Evolutionary conservation across 352 stramenopile genomes (phyloP).

Genomic region (Globisporangium cederbergense): DNA sequence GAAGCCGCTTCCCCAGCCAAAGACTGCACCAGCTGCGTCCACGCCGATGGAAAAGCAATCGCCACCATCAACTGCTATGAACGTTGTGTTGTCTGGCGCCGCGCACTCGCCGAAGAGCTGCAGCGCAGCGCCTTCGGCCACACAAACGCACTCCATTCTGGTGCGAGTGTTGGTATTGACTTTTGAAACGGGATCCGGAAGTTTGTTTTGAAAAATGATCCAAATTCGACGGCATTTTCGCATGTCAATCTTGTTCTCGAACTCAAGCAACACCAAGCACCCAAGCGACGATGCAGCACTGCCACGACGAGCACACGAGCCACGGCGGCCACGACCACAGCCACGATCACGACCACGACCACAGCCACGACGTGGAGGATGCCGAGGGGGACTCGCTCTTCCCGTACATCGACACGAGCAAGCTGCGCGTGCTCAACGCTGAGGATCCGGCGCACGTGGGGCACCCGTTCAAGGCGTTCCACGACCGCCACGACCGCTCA

Average conservation of each 20-base stretch:
- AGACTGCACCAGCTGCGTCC: conserved; percentile 23
- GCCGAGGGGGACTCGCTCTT: conserved; percentile 77
- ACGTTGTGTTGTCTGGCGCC: conserved; percentile 10
- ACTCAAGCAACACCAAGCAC: conserved; percentile 2
- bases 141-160: conserved; percentile 18
- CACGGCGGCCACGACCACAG: conserved; percentile 21
- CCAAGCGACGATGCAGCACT: conserved; percentile 43
- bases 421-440: conserved; percentile 78
- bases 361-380: conserved; percentile 68
- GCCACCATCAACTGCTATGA: conserved; percentile 35
- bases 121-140: background rate
- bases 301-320: conserved; percentile 55
- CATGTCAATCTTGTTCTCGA: background rate
- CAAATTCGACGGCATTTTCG: conserved; percentile 22
- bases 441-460: conserved; percentile 50
- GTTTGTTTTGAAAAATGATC: background rate
- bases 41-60: conserved; percentile 56
- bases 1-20: conserved; percentile 64
- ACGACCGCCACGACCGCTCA: conserved; percentile 63
- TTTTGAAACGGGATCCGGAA: too few species aligned
- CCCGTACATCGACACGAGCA: conserved; percentile 85
- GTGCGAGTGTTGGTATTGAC: too few species aligned
- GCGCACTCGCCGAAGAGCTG: conserved; percentile 38
- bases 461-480: conserved; percentile 82
- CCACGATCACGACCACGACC: conserved; percentile 49